Conservation (phyloP, 2,329 filamentous ascomycete genomes). For the Penicillium decumbens region DNA sequence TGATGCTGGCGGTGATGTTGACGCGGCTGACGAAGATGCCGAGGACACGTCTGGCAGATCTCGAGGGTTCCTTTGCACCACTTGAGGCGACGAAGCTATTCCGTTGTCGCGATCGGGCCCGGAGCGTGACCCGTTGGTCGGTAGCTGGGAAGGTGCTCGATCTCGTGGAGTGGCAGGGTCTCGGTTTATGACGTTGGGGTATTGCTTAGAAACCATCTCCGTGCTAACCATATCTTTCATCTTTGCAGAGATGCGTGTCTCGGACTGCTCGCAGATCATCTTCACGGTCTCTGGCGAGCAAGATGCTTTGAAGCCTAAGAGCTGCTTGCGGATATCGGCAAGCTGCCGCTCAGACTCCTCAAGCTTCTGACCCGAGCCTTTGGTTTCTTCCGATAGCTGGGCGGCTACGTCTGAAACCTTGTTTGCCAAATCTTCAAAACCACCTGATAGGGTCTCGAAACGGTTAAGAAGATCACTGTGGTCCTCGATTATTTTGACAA, state of each 20-base stretch:
- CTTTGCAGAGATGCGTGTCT: neutral
- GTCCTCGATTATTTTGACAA: neutral
- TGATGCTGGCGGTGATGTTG: neutral
- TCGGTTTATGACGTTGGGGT: neutral
- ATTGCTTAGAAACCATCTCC: neutral
- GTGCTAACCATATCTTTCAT: neutral
- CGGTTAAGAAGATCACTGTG: neutral
- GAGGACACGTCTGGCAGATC: neutral
- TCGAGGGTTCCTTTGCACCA: neutral
- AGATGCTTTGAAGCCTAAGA: neutral
- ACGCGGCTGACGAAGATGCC: neutral
- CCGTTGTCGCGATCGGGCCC: neutral
- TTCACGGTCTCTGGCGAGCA: neutral
- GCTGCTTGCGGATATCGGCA: neutral
- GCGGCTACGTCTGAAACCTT: neutral
- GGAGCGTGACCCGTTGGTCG: neutral
- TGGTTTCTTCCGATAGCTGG: neutral
- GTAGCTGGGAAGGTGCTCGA: neutral
- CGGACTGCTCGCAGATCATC: neutral
- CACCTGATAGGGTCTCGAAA: neutral
- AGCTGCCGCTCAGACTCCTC: neutral
- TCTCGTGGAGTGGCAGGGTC: neutral
- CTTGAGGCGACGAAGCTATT: neutral
- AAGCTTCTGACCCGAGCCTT: too few species aligned
- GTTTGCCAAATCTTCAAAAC: neutral